Evolutionary conservation across 129 eudicot genomes (phyloP), one percentile per base, ranked within the genome.

Genomic region (Calendula officinalis): DNA sequence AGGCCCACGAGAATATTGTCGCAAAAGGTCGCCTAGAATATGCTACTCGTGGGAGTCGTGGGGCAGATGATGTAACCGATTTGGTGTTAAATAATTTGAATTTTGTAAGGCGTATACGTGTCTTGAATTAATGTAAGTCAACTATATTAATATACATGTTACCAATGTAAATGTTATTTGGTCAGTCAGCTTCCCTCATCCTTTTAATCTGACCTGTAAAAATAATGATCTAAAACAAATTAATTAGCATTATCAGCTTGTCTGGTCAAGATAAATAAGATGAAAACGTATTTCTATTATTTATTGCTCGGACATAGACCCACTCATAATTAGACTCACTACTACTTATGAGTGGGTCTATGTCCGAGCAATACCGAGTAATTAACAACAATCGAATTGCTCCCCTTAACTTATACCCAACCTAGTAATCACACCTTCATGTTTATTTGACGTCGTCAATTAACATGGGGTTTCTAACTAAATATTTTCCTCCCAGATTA

Each of bases 21-120:
- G 35, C 22, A 55, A 68, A 68, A 68, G 51, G 55, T 68, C n/a
- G 64, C 53, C 45, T 43, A 10, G 22, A 42, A 17, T 42, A 35
- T 53, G 63, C 30, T 22, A 22, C 30, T 22, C 30, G 30, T 22
- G 30, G 30, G 53, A 41, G 16, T 67, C 10, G 40, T 64, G 58
- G 59, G 59, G n/a, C 45, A 16, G 62, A 13, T 66, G 35, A 66
- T 40, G 36, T 48, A 13, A 48, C 10, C 35, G 16, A 35, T 64
- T 22, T 47, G 36, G 48, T 64, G 34, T 42, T 27, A 45, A 12
- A 27, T 45, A n/a, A n/a, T 44, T 64, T 48, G 16, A 35, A 1
- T 33, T 33, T 15, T 6, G 32, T 22, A 34, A 35, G 46, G 35
- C 35, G 41, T 64, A 12, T 35, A 48, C 38, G 6, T 40, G 69